These are phyloP conservation scores for Plasmodium chabaudi DNA, from an alignment of 169 alveolate species.

Conservation along the genomic window DNA sequence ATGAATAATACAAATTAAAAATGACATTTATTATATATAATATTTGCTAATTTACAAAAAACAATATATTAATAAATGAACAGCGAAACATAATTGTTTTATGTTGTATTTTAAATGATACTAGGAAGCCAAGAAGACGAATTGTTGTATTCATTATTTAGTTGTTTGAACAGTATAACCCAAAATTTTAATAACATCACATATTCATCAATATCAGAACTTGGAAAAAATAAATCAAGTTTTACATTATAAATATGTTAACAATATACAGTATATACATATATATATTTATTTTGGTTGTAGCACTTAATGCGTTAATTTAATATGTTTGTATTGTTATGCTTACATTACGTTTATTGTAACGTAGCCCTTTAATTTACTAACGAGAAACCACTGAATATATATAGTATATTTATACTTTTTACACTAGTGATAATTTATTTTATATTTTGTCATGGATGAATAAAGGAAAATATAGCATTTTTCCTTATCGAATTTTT, in stretches of 20 bases:
- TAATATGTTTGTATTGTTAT: not conserved
- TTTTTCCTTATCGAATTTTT: not conserved
- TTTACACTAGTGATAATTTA: not conserved
- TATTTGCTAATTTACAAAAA: slow-evolving; percentile 6
- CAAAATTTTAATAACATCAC: not conserved
- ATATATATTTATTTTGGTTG: not conserved
- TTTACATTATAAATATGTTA: not conserved
- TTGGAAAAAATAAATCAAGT: slow-evolving; percentile 2
- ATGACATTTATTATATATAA: not conserved
- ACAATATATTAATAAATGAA: not conserved
- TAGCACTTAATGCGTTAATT: not conserved
- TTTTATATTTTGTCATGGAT: not conserved
- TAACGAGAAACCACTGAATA: not conserved
- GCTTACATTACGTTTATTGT: not conserved
- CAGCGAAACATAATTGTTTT: not conserved
- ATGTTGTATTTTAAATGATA: not conserved
- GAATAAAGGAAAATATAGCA: not conserved
- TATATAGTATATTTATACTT: not conserved
- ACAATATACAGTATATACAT: slow-evolving; percentile 1
- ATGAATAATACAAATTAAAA: not conserved
- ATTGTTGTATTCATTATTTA: not conserved
- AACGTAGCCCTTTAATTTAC: not conserved
- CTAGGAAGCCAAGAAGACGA: slow-evolving; percentile 7
- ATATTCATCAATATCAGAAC: too few relatives aligned
- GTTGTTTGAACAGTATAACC: slow-evolving; percentile 1